Percentiles rank a stretch among this genome's conserved stretches.
phyloP scores from a whole-genome alignment of 441 rosid species.

The Jatropha podagrica region DNA sequence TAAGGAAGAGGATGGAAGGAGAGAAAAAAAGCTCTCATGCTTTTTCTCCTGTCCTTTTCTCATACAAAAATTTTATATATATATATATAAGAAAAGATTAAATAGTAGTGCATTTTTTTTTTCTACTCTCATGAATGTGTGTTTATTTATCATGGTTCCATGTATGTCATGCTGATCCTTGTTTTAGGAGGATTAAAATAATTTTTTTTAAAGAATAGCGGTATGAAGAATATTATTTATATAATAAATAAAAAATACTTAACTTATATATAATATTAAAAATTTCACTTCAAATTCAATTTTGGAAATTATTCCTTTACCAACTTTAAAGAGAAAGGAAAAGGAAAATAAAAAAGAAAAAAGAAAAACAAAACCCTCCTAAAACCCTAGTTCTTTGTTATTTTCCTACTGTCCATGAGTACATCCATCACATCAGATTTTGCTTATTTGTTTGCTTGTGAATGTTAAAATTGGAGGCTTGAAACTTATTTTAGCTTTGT shows the following conservation, averaged over 20 bases:
- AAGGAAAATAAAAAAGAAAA: background rate
- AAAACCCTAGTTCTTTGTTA: background rate
- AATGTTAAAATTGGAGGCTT: conserved; percentile 25
- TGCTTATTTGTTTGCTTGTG: conserved; percentile 5
- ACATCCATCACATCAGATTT: conserved; percentile 15
- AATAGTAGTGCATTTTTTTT: no score
- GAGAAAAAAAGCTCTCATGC: conserved; percentile 35
- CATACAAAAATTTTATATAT: no score
- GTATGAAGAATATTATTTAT: no score
- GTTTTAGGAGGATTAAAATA: no score
- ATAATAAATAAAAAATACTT: no score
- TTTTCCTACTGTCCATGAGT: background rate
- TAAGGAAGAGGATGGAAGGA: conserved; percentile 20
- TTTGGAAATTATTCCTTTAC: background rate
- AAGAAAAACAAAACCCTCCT: background rate
- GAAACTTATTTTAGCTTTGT: conserved; percentile 28
- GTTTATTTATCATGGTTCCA: no score
- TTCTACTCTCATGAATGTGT: no score
- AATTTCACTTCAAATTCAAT: background rate
- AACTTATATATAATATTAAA: background rate
- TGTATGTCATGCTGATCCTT: no score
- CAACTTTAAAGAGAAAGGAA: background rate
- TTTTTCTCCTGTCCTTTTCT: conserved; percentile 19
- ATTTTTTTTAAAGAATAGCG: no score
- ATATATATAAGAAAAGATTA: no score